Base-by-base conservation (phyloP, 441 rosid genomes). In the Croton laevigatus region DNA sequence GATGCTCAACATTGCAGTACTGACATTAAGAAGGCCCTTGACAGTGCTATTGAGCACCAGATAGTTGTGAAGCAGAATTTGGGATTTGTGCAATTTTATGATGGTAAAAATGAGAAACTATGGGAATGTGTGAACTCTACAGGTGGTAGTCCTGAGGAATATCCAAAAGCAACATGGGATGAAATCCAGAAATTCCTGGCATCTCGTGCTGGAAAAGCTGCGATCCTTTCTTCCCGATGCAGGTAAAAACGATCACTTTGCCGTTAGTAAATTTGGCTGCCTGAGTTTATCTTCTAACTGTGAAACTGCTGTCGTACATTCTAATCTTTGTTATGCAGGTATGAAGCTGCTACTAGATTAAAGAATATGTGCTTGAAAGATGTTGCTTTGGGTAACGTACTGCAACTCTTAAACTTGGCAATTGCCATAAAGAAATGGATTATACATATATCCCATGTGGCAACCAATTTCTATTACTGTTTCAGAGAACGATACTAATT, bases 361-460 rank as follows among this genome's bases (percentile, higher is more conserved):
- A 83, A 79, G 80, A 71, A 19, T 13, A 70, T 74, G 81, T 83
- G 84, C 78, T 71, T 83, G 81, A 75, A 73, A 73, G 77, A 79
- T 59, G 71, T 64, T 61, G 71, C 75, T 68, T 72, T 83, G 59
- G 87, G 87, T 51, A 73, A 76, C 42, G 19, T 81, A 67, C 84
- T 83, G 49, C 80, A 66, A 78, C 70, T 83, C 45, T 74, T 83
- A 62, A 72, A 81, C 80, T 65, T 83, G 73, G 68, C 45, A 52
- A 64, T 81, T 53, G 63, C 69, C 4, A 19, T 12, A 42, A 83
- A 75, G 69, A 79, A 51, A 71, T 83, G 87, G 87, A 72, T 83
- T 61, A 14, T 66, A 61, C 80, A 66, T n/a, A n/a, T n/a, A n/a
- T n/a, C n/a, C 65, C 80, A 74, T 72, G 81, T 83, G 87, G 87